Conservation (phyloP, 2,329 filamentous ascomycete species). For the Pseudovirgaria hyperparasitica region DNA sequence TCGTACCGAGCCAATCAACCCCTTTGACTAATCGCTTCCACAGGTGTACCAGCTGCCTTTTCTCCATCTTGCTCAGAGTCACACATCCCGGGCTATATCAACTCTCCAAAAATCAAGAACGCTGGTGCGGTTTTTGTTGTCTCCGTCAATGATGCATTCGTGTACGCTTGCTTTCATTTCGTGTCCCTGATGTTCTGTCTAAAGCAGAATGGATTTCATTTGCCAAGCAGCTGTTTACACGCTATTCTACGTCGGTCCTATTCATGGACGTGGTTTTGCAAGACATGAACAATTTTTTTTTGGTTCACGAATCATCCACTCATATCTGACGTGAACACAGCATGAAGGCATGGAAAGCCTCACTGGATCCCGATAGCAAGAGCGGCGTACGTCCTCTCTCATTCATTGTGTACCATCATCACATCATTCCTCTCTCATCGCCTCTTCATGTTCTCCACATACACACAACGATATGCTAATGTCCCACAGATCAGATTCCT, state of each 20-base stretch:
- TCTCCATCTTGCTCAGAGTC: slow-evolving; percentile 49
- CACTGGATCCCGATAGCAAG: slow-evolving; percentile 60
- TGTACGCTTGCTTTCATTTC: slow-evolving; percentile 44
- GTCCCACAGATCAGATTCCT: slow-evolving; percentile 66
- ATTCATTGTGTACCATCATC: slow-evolving; percentile 1
- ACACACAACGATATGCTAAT: slow-evolving; percentile 6
- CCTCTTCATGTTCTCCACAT: slow-evolving; percentile 1
- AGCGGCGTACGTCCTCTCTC: slow-evolving; percentile 52
- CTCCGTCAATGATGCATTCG: slow-evolving; percentile 87
- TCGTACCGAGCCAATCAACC: slow-evolving; percentile 2
- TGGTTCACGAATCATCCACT: neutral
- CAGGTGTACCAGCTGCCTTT: slow-evolving; percentile 31
- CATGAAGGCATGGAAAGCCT: slow-evolving; percentile 78
- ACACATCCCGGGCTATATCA: slow-evolving; percentile 81
- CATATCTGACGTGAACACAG: slow-evolving; percentile 28
- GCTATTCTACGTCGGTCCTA: neutral
- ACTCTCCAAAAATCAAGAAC: slow-evolving; percentile 61
- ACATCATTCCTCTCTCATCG: neutral
- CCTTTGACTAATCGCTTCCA: slow-evolving; percentile 17
- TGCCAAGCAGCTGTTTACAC: neutral
- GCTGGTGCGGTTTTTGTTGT: slow-evolving; percentile 82
- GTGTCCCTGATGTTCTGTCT: slow-evolving; percentile 3
- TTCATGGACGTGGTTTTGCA: neutral
- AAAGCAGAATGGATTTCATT: neutral
- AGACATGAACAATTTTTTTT: neutral